Base-by-base conservation (phyloP, 176 grass and related monocot species). In the Oryza glumipatula region DNA sequence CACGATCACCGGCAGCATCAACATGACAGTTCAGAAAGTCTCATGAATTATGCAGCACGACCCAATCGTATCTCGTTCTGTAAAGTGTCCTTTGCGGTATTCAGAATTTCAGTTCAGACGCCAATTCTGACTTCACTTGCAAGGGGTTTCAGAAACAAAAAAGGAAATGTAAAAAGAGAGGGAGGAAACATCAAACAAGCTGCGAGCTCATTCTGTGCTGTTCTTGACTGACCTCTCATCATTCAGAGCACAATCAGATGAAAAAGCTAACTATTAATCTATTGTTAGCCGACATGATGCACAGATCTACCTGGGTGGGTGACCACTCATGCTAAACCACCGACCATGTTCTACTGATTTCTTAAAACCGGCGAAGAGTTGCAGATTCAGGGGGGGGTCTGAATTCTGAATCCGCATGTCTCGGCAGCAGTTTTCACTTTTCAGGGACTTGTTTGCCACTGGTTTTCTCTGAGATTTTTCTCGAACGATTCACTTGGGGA, bases 221-320 rank as follows among this genome's bases (percentile, higher is more conserved):
- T 77, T 54, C 66, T 65, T 82, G 65, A 51, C 38, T 82, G 65
- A 44, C 5, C 70, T 52, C 76, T 52, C 76, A 24, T 8, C 32
- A 26, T 35, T 67, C 32, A 43, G 61, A 81, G 51, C 58, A 35
- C 43, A 51, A 66, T 4, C 7, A 4, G 3, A 28, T 35, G 19
- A 23, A 66, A 75, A 45, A 47, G 4, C 11, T 26, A 17, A 33
- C 2, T 7, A 17, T 38, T 76, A 69, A 80, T 85, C 39, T 70
- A 70, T 80, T 32, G 64, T 64, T 81, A 51, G 71, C 77, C 65
- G 41, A 75, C 82, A 35, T 6, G 64, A 36, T 6, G 64, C 30
- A 9, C 11, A 14, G 30, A 80, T 80, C 78, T n/a, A 14, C 19
- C 8, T 46, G 17, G 39, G 19, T 64, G 69, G 54, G 39, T 83